Conservation (phyloP, 2,329 filamentous ascomycete genomes). For the Diaporthe longicolla region DNA sequence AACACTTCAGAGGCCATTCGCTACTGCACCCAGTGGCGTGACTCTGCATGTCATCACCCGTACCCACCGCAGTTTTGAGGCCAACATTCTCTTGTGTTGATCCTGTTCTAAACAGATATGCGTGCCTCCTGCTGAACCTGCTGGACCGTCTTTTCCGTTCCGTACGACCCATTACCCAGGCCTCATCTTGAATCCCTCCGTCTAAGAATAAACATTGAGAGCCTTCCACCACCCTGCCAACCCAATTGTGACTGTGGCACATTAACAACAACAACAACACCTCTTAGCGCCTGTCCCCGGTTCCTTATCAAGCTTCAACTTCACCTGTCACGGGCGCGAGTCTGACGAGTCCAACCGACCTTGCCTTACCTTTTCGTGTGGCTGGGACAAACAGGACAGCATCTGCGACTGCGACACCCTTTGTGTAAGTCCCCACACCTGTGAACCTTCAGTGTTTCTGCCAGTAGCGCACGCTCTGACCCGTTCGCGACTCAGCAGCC, state of each 20-base stretch:
- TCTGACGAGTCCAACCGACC: background rate
- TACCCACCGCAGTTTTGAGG: constrained; percentile 15
- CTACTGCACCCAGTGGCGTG: constrained; percentile 29
- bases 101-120: constrained; percentile 6
- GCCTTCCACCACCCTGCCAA: constrained; percentile 16
- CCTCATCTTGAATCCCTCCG: constrained; percentile 23
- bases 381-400: constrained; percentile 3
- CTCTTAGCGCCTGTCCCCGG: background rate
- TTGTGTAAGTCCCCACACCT: constrained; percentile 34
- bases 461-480: constrained; percentile 35
- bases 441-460: constrained; percentile 14
- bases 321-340: background rate
- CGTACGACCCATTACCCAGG: constrained; percentile 18
- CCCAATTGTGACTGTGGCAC: background rate
- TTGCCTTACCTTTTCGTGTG: constrained; percentile 11
- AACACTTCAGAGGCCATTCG: constrained; percentile 4
- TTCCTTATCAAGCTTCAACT: background rate
- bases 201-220: constrained; percentile 36
- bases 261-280: background rate
- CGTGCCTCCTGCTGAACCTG: background rate
- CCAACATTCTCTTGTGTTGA: constrained; percentile 27
- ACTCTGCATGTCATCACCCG: constrained; percentile 24
- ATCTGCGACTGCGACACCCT: constrained; percentile 17
- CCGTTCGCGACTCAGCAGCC: constrained; percentile 28
- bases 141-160: background rate